Evolutionary conservation across 2,329 filamentous ascomycete genomes (phyloP), one percentile per base, ranked within the genome.

Genomic region (Keithomyces neogunnii): DNA sequence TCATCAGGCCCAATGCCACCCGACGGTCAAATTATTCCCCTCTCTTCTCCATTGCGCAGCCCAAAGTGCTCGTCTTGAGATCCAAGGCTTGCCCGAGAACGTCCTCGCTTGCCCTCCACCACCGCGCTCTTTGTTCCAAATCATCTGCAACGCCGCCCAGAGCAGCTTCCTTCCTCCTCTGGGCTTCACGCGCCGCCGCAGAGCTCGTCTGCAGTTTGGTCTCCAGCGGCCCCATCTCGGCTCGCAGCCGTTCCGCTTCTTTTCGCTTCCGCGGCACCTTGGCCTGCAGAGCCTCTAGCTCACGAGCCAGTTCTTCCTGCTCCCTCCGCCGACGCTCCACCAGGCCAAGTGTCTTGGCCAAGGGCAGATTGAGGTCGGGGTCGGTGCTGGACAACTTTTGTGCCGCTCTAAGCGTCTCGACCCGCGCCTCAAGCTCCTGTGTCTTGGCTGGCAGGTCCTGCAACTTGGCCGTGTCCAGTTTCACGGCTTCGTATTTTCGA

Each of bases 41-140:
- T 26, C 13, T 26, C 26, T 7, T 26, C 13, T 13, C 26, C 10
- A 13, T 40, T 5, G n/a, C n/a, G 19, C 2, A 9, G 6, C 38
- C 31, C 1, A 6, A n/a, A 11, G 3, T 4, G 39, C n/a, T 63
- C 42, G 63, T 65, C 58, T 77, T 67, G 13, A 82, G 71, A 56
- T 83, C 81, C 58, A 89, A 63, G 68, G 87, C 81, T 53, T 78
- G 74, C 61, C 71, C 81, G 64, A 90, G 65, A 10, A 74, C 77
- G 7, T 72, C 69, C 62, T 89, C 86, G n/a, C 81, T 82, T 19
- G 83, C 84, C 57, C 81, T 78, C 69, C 84, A 82, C 88, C 88
- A 92, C 57, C 86, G 74, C 5, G 85, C 88, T 59, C 82, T 77
- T 66, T 88, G 84, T 64, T 91, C 88, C 33, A 90, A 66, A 60